These are phyloP conservation scores for Quaeritorhiza haematococci DNA, from an alignment of 371 early-diverging fungal genomes.

Conservation along the genomic window DNA sequence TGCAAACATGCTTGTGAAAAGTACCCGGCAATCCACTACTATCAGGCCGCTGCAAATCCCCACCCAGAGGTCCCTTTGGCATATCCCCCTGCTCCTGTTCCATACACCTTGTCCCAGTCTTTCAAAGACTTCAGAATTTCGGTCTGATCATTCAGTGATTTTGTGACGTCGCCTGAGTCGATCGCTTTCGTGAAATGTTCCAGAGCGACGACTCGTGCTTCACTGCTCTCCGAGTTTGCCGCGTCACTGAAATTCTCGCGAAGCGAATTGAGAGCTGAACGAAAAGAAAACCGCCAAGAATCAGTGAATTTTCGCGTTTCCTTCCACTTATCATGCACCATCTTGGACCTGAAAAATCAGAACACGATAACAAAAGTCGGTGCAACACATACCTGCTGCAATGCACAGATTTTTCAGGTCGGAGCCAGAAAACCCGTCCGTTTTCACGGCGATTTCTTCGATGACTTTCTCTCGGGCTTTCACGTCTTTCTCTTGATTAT, in stretches of 20 bases:
- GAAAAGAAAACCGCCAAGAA: neutral
- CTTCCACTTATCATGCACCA: too few relatives aligned
- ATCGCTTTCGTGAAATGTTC: slow-evolving; percentile 15
- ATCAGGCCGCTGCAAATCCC: too few relatives aligned
- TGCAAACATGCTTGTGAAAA: too few relatives aligned
- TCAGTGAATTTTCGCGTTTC: too few relatives aligned
- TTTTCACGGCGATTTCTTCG: slow-evolving; percentile 46
- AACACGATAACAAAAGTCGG: slow-evolving; percentile 2
- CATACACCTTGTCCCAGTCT: slow-evolving; percentile 28
- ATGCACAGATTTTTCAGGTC: slow-evolving; percentile 93
- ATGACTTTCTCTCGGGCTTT: neutral
- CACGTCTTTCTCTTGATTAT: neutral
- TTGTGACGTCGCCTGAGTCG: slow-evolving; percentile 22
- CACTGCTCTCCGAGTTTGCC: too few relatives aligned
- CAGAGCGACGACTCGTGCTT: neutral
- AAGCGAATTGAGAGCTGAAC: neutral
- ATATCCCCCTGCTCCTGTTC: slow-evolving; percentile 6
- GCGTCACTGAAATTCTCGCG: neutral
- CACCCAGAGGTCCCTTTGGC: too few relatives aligned
- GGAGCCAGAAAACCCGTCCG: slow-evolving; percentile 79
- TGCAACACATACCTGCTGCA: slow-evolving; percentile 51
- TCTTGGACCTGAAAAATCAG: too few relatives aligned
- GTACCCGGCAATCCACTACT: too few relatives aligned
- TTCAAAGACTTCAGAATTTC: slow-evolving; percentile 19
- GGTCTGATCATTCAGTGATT: slow-evolving; percentile 18